A percentile compares a stretch with the other conserved stretches of the same genome.
These are phyloP conservation scores for Tritrichomonas musculus DNA, from an alignment of 208 protist species.

Conservation along the genomic window DNA sequence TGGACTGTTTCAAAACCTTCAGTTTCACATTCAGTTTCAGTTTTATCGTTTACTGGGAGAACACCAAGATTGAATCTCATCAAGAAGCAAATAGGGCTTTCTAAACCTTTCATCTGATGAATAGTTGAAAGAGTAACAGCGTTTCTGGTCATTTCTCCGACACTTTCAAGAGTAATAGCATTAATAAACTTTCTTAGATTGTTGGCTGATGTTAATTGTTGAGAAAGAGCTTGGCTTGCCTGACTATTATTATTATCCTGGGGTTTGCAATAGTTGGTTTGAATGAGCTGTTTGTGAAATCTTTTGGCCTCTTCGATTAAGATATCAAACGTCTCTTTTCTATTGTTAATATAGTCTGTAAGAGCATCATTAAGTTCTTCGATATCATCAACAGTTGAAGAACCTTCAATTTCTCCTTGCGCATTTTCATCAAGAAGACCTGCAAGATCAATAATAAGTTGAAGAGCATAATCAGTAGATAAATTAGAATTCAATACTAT, in stretches of 20 bases:
- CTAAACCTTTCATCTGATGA: constrained; percentile 36
- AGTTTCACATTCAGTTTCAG: not conserved
- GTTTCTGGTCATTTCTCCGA: not conserved
- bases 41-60: not conserved
- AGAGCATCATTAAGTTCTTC: not conserved
- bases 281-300: not conserved
- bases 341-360: not conserved
- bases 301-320: not conserved
- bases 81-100: constrained; percentile 24
- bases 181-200: not conserved
- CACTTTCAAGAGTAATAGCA: not conserved
- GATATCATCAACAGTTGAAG: not conserved
- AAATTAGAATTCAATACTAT: not conserved
- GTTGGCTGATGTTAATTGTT: not conserved
- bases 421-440: not conserved
- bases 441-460: not conserved
- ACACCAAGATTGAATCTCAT: constrained; percentile 27
- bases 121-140: constrained; percentile 30
- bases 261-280: not conserved
- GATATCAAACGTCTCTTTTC: not conserved
- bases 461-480: not conserved
- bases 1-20: not conserved
- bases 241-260: no score
- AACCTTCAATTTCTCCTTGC: not conserved
- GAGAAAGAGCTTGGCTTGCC: no score